These are phyloP conservation scores for Phoma sp. DNA, from an alignment of 2,329 filamentous ascomycete species.

Conservation along the genomic window DNA sequence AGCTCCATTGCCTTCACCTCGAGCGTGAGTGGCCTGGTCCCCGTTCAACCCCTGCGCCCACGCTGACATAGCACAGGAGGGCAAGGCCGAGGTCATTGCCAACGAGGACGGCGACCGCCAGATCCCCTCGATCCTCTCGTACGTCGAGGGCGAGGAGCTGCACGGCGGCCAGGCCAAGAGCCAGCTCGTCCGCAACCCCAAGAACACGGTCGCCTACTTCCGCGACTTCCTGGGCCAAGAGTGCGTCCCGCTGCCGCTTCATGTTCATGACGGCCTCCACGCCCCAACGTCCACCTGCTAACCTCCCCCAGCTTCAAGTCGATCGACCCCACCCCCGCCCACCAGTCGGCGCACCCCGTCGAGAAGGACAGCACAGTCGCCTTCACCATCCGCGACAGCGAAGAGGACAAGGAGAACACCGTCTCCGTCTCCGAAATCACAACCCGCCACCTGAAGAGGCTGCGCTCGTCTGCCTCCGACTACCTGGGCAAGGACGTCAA, in stretches of 20 bases:
- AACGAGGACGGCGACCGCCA: slow-evolving; percentile 99
- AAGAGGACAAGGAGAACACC: slow-evolving; percentile 61
- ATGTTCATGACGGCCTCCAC: no score
- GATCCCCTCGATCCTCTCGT: slow-evolving; percentile 92
- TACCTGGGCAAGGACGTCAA: slow-evolving; percentile 93
- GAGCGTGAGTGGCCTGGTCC: slow-evolving; percentile 51
- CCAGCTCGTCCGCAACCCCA: slow-evolving; percentile 88
- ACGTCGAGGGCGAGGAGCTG: slow-evolving; percentile 95
- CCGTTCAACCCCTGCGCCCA: no score
- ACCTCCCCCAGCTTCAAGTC: slow-evolving; percentile 74
- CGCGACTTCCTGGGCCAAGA: slow-evolving; percentile 94
- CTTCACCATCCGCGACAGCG: slow-evolving; percentile 83
- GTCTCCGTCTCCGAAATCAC: slow-evolving; percentile 81
- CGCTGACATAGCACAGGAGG: slow-evolving; percentile 63
- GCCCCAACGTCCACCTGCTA: slow-evolving; percentile 16
- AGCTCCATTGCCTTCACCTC: slow-evolving; percentile 93
- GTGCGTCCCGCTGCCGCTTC: slow-evolving; percentile 57
- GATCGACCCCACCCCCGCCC: slow-evolving; percentile 94
- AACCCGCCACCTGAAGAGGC: slow-evolving; percentile 81
- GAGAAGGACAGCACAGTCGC: slow-evolving; percentile 74
- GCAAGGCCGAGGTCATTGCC: slow-evolving; percentile 96
- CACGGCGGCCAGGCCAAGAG: slow-evolving; percentile 94
- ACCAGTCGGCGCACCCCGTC: slow-evolving; percentile 88
- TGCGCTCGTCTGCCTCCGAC: slow-evolving; percentile 84
- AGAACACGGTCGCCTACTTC: slow-evolving; percentile 95